Evolutionary conservation across 1,284 basidiomycete species (phyloP), one percentile per base, ranked within the genome.

Genomic region (Cystobasidium slooffiae): DNA sequence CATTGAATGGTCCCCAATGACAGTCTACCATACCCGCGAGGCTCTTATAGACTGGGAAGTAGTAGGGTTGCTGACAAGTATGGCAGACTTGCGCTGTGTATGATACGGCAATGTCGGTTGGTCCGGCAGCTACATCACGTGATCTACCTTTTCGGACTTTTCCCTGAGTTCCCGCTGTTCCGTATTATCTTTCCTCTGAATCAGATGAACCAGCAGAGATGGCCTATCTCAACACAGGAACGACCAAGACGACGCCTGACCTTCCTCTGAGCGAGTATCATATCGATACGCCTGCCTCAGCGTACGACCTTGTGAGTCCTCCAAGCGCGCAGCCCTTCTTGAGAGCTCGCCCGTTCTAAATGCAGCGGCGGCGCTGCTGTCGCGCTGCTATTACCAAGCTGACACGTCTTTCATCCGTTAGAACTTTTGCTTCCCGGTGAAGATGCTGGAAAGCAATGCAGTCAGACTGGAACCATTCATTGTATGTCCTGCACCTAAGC

Each of bases 391-490:
- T 31, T 1, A 31, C 2, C 31, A 31, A 31, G 31, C 31, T 31
- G 5, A 31, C 31, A 31, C 31, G 5, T 31, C 5, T 31, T 31
- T 2, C 31, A 5, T 31, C 2, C 5, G 14, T 7, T 22, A 73
- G 70, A 73, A 73, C 53, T 73, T 55, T 44, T 64, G 62, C 52
- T 66, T 56, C 39, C 62, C 61, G 2, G 70, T 73, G 12, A 65
- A 73, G 18, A 62, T 55, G n/a, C 43, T 73, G 4, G 70, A 73
- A 59, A 73, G 62, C 24, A 53, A 73, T 31, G 70, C 52, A 22
- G 53, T 73, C 44, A 49, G 63, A 18, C 31, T 73, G 53, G 70
- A 62, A n/a, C 70, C 70, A 12, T 66, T 73, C 58, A 66, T 73
- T 41, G 70, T 66, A 16, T 49, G 52, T 31, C 31, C 31, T 2